Conservation (phyloP, 2,329 filamentous ascomycete species). For the Alternaria alternata region DNA sequence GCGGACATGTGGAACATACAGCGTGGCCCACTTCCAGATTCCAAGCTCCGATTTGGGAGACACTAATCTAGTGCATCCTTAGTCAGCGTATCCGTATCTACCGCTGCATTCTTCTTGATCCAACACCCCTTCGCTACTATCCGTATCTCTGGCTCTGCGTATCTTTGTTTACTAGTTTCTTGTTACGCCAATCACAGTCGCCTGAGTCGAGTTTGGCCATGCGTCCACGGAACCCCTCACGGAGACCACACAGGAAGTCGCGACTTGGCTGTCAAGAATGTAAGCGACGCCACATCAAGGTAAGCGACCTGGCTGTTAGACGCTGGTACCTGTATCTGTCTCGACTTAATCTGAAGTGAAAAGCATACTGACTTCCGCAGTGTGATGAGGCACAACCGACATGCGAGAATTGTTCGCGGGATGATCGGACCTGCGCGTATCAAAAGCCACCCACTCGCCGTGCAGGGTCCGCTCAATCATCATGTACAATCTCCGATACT, state of each 20-base stretch:
- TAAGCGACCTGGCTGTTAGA: slow-evolving; percentile 5
- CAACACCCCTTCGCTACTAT: background rate
- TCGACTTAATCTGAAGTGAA: background rate
- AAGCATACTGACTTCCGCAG: slow-evolving; percentile 10
- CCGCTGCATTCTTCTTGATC: background rate
- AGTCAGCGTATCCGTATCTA: slow-evolving; percentile 9
- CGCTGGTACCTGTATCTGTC: background rate
- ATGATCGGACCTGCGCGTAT: slow-evolving; percentile 26
- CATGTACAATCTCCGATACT: background rate
- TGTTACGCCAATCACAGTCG: background rate
- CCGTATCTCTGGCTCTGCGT: background rate
- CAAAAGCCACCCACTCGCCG: slow-evolving; percentile 4
- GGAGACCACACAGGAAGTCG: slow-evolving; percentile 31
- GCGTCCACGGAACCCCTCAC: slow-evolving; percentile 6
- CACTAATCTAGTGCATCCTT: background rate
- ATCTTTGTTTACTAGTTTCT: background rate
- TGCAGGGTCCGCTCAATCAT: slow-evolving; percentile 3
- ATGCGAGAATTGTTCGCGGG: slow-evolving; percentile 26
- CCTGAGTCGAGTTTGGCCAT: background rate
- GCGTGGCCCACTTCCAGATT: background rate
- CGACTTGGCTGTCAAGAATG: slow-evolving; percentile 29
- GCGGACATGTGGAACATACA: background rate
- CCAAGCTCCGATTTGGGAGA: background rate
- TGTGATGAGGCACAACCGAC: slow-evolving; percentile 29
- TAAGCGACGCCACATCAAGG: slow-evolving; percentile 37